phyloP scores from a whole-genome alignment of 2,329 filamentous ascomycete species.

The Diaporthe sp. region DNA sequence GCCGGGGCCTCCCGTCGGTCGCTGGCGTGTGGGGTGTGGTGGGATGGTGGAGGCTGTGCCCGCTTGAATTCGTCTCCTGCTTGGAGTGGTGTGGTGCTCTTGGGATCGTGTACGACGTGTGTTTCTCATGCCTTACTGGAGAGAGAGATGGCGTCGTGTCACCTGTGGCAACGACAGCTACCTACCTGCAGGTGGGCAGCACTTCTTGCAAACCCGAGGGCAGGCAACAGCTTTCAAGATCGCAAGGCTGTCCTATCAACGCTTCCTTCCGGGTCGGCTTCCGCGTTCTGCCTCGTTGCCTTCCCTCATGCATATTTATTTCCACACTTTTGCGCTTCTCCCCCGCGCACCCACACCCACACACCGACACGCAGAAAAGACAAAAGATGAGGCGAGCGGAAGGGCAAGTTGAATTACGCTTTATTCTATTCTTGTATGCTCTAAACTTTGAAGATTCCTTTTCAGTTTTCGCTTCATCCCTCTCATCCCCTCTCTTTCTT shows the following conservation, averaged over 20 bases:
- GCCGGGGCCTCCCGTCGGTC: not conserved
- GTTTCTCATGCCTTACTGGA: not conserved
- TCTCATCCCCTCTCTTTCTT: too few relatives aligned
- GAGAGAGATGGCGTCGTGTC: not conserved
- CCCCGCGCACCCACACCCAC: not conserved
- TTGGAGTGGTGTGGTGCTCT: not conserved
- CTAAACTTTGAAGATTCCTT: not conserved
- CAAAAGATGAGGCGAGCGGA: not conserved
- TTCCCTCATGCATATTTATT: not conserved
- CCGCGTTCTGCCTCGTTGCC: slow-evolving; percentile 21
- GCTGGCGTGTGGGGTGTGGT: not conserved
- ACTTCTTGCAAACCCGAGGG: not conserved
- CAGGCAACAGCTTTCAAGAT: not conserved
- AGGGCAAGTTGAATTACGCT: not conserved
- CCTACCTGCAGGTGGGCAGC: slow-evolving; percentile 7
- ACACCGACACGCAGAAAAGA: not conserved
- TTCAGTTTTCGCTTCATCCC: not conserved
- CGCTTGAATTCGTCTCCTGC: not conserved
- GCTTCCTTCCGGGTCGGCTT: not conserved
- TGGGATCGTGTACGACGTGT: not conserved
- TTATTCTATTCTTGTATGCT: slow-evolving; percentile 25
- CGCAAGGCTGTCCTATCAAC: slow-evolving; percentile 11
- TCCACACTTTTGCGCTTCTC: not conserved
- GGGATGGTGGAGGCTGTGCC: not conserved
- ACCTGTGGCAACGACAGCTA: slow-evolving; percentile 4